These are phyloP conservation scores for Leishmania aethiopica DNA, from an alignment of 208 protist species.

Conservation along the genomic window DNA sequence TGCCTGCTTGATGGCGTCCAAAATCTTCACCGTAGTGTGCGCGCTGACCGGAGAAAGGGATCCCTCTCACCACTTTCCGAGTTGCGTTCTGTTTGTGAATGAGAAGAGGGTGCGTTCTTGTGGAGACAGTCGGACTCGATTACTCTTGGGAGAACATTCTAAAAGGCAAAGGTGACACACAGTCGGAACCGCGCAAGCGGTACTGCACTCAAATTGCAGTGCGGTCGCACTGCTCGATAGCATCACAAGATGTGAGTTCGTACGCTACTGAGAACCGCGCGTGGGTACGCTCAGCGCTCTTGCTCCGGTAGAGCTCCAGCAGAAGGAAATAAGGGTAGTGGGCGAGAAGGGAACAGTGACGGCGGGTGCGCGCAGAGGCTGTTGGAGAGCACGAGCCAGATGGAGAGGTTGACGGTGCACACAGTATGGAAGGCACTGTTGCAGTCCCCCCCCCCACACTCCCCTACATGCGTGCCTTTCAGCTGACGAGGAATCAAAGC, in stretches of 20 bases:
- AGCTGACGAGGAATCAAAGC: neutral
- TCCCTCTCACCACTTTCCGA: neutral
- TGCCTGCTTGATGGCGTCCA: constrained; percentile 81
- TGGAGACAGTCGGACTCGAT: neutral
- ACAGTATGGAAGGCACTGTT: neutral
- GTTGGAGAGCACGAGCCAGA: neutral
- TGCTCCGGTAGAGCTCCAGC: neutral
- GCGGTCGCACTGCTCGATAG: neutral
- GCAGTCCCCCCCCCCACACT: neutral
- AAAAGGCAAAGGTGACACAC: neutral
- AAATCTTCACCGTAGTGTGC: constrained; percentile 60
- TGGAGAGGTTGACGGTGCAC: neutral
- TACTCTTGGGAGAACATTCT: neutral
- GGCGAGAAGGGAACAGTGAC: no score
- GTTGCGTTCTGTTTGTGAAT: neutral
- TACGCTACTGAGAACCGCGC: neutral
- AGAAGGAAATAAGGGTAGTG: neutral
- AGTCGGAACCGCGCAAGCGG: neutral
- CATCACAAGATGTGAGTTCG: neutral
- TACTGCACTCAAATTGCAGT: neutral
- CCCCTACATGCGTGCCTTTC: neutral
- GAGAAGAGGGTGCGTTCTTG: neutral
- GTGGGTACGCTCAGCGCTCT: neutral
- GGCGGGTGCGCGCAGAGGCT: neutral
- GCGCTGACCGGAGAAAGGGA: neutral